Conservation (phyloP, 2,329 filamentous ascomycete species). For the Parastagonospora nodorum region DNA sequence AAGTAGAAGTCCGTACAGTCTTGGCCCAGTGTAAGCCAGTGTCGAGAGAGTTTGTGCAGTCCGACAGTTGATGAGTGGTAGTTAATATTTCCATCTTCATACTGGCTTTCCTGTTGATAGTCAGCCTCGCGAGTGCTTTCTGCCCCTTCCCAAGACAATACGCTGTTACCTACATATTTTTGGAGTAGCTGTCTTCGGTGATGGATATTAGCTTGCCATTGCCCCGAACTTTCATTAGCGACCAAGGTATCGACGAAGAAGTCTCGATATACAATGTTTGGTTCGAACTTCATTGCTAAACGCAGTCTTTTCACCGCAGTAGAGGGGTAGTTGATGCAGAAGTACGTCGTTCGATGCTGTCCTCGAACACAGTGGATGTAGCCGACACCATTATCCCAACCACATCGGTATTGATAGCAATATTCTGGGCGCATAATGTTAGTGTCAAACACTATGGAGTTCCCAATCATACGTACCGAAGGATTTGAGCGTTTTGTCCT, state of each 20-base stretch:
- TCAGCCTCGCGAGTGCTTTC: too few species aligned
- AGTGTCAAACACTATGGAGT: background rate
- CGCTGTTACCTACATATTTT: constrained; percentile 9
- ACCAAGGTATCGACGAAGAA: constrained; percentile 27
- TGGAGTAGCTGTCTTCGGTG: constrained; percentile 16
- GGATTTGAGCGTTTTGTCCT: constrained; percentile 6
- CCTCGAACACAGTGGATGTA: constrained; percentile 25
- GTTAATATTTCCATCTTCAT: too few species aligned
- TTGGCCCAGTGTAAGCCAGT: constrained; percentile 29
- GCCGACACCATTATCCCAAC: constrained; percentile 23
- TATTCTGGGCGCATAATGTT: constrained; percentile 9
- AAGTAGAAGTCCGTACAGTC: constrained; percentile 20
- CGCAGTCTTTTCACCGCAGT: constrained; percentile 11
- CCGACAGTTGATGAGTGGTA: too few species aligned
- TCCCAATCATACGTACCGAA: constrained; percentile 15
- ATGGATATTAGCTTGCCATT: constrained; percentile 25
- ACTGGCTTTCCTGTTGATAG: too few species aligned
- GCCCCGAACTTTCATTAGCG: constrained; percentile 23
- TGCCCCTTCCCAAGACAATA: too few species aligned
- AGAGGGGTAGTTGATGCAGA: constrained; percentile 29
- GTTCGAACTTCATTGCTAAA: constrained; percentile 7
- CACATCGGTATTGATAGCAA: constrained; percentile 26
- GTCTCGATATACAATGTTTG: constrained; percentile 13
- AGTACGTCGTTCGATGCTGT: constrained; percentile 14
- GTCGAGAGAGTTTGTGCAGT: constrained; percentile 21